Base-by-base conservation (phyloP, 208 protist species). In the Leishmania aethiopica region DNA sequence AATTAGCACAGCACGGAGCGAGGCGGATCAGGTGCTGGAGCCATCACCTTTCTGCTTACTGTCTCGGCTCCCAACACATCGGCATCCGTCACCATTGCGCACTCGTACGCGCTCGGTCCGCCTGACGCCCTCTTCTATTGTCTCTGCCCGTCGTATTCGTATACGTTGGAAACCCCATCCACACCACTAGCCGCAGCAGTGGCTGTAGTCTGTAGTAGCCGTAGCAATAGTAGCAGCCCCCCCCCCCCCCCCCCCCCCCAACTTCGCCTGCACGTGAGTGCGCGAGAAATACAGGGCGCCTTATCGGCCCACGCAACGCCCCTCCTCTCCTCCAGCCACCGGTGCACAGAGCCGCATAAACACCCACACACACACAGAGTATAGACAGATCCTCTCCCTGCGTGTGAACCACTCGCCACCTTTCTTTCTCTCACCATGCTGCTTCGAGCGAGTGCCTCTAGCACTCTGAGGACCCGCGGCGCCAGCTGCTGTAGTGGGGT, bases 361-460 rank as follows among this genome's bases (percentile, higher is more conserved):
- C 45, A 47, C 10, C 11, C 11, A 47, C 45, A 49, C 45, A 32
- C 25, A 32, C 25, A 11, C 57, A 62, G 10, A 11, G 35, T 40
- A 35, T 53, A 53, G 37, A 35, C 8, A n/a, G 22, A 25, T 28
- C 37, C 73, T 25, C 35, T 40, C 19, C 19, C 32, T 45, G 2
- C 22, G 51, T 32, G 73, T 28, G 51, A 17, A 64, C 64, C n/a
- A 60, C 37, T 80, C 47, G 28, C 69, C 37, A 47, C n/a, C n/a
- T 57, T 80, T 62, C 59, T n/a, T 37, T 47, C 19, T 35, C 17
- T 40, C 37, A 53, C 11, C 11, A 85, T 82, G 69, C 57, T 84
- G 71, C 77, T 90, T 42, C 79, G 84, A 77, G 74, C 55, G 8
- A 71, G 78, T 62, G 77, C 78, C 25, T 53, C 74, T 25, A 79